A percentile compares a stretch with the other conserved stretches of the same genome.
Conservation (phyloP, 176 grass and related monocot genomes). For the Oryza punctata region DNA sequence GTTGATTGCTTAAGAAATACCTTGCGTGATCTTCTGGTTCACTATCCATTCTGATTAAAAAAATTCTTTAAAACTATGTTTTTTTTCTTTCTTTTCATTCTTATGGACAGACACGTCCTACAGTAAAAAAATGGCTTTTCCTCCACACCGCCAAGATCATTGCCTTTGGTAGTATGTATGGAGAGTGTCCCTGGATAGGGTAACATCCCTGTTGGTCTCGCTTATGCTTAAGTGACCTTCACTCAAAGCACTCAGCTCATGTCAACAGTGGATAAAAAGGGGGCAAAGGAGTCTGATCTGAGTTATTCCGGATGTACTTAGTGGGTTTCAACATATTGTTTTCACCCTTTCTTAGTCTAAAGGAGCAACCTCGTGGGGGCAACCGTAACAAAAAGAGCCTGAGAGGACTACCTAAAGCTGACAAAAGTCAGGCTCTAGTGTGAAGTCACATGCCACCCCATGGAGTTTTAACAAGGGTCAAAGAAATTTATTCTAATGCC, state of each 20-base stretch:
- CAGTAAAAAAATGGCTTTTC: neutral
- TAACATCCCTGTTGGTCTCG: neutral
- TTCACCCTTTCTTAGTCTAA: neutral
- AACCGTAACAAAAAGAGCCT: too few relatives aligned
- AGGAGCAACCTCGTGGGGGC: neutral
- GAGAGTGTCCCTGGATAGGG: neutral
- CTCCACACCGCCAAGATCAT: neutral
- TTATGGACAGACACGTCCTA: neutral
- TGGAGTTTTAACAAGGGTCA: too few relatives aligned
- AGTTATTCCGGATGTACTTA: neutral
- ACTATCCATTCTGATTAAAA: neutral
- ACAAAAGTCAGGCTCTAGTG: too few relatives aligned
- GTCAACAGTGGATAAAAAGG: neutral
- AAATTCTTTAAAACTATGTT: neutral
- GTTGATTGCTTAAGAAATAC: neutral
- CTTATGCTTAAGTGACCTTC: neutral
- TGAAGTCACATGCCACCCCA: too few relatives aligned
- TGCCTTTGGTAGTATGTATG: neutral
- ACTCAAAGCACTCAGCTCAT: neutral
- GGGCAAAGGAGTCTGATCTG: fast-evolving
- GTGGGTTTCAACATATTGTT: neutral
- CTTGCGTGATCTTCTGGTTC: neutral
- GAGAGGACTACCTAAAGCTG: too few relatives aligned
- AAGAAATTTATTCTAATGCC: too few relatives aligned
- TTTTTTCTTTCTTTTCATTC: too few relatives aligned